These are phyloP conservation scores for Pichia pseudocactophila DNA, from an alignment of 805 yeast species.

Conservation along the genomic window DNA sequence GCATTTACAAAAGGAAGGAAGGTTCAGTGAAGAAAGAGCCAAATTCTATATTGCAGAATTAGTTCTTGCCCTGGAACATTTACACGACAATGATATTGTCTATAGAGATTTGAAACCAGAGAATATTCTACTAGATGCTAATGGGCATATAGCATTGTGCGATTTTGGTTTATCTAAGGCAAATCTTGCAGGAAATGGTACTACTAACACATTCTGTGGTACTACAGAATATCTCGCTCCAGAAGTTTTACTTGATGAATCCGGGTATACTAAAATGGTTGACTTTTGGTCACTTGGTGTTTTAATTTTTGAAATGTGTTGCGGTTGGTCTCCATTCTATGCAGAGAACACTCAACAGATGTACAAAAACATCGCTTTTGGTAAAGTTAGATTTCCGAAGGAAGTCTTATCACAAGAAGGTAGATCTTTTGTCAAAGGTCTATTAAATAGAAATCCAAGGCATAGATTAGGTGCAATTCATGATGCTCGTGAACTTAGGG, in stretches of 20 bases:
- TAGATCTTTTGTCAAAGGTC: constrained; percentile 89
- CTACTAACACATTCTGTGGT: constrained; percentile 96
- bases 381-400: constrained; percentile 94
- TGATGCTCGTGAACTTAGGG: constrained; percentile 88
- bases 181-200: constrained; percentile 72
- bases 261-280: constrained; percentile 97
- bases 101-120: constrained; percentile 97
- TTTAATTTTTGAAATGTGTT: constrained; percentile 95
- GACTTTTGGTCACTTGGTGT: constrained; percentile 99
- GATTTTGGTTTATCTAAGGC: constrained; percentile 97
- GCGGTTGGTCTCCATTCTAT: constrained; percentile 99
- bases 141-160: constrained; percentile 95
- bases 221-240: constrained; percentile 98
- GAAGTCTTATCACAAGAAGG: constrained; percentile 92
- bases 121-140: constrained; percentile 88
- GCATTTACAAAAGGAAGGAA: constrained; percentile 88
- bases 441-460: constrained; percentile 89
- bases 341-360: constrained; percentile 97
- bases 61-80: constrained; percentile 84
- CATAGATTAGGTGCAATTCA: constrained; percentile 87
- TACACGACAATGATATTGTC: constrained; percentile 92
- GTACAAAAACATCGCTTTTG: constrained; percentile 98
- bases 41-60: constrained; percentile 96
- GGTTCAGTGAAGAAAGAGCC: constrained; percentile 88
- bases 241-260: constrained; percentile 88